Evolutionary conservation across 1,139 yeast genomes (phyloP), one percentile per base, ranked within the genome.

Genomic region (Sugiyamaella neomexicana): DNA sequence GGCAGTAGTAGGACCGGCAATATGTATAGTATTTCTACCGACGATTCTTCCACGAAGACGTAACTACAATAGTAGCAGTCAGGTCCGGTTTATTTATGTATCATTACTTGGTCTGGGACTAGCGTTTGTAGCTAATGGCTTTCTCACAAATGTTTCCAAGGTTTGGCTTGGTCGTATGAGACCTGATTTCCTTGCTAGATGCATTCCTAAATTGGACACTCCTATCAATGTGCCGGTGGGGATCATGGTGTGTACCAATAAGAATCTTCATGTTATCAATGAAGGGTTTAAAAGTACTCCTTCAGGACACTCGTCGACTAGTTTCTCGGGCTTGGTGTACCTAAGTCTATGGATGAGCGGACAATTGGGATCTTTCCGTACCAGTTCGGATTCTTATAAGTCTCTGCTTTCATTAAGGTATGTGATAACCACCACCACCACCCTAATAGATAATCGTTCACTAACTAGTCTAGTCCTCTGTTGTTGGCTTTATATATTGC

Each of bases 221-320:
- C 71, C 75, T 2, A 52, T 58, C 12, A 70, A 73, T 48, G 64
- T 67, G 38, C 77, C 81, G 50, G 78, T 72, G 31, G 84, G 87
- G 1, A 62, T 70, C 15, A 79, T 74, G n/a, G 78, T 82, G 10
- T 82, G 86, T 64, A 78, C 83, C 0, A 74, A 73, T 27, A 64
- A 69, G 1, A 67, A 75, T 50, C 44, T 53, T 38, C 59, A 53
- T 1, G 62, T 72, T 17, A 66, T 86, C 20, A 60, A 70, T 34
- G 96, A 88, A 63, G 96, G 95, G 0, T 78, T 85, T 74, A 80
- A 88, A 65, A 82, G 90, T 6, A 84, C 91, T 0, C 96, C 96
- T 0, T 83, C 90, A 1, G 96, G 95, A 9, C 96, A 88, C 66
- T 79, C 91, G 1, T 81, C 89, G 9, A 73, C 82, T 58, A 76